A percentile compares a stretch with the other conserved stretches of the same genome.
phyloP scores from a whole-genome alignment of 1,284 basidiomycete genomes.

The Pseudozyma thailandica region DNA sequence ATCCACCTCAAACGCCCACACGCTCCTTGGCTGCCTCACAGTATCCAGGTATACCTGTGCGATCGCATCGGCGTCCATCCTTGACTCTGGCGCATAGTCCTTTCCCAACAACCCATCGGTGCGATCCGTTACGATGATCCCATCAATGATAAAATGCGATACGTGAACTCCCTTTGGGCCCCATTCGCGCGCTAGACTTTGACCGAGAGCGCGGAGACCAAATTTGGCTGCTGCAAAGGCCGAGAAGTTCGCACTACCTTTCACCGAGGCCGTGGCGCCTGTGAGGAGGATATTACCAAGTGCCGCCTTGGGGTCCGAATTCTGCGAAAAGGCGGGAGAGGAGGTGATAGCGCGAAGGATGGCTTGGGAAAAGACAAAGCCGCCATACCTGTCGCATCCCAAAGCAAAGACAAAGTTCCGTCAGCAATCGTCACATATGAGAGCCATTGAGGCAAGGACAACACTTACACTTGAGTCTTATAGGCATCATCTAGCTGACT shows the following conservation, averaged over 20 bases:
- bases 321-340: constrained; percentile 9
- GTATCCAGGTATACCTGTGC: constrained; percentile 53
- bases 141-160: constrained; percentile 52
- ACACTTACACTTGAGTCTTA: constrained; percentile 42
- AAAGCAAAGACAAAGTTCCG: not conserved
- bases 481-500: constrained; percentile 42
- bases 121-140: constrained; percentile 42
- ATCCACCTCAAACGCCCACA: constrained; percentile 47
- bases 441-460: not conserved
- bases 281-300: constrained; percentile 40
- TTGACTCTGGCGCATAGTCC: constrained; percentile 28
- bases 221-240: constrained; percentile 49
- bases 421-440: not conserved
- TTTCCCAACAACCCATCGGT: constrained; percentile 27
- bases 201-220: constrained; percentile 42
- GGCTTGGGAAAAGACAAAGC: constrained; percentile 41
- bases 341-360: constrained; percentile 43
- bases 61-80: constrained; percentile 51
- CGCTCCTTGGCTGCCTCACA: constrained; percentile 37
- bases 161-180: constrained; percentile 51
- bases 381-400: constrained; percentile 15
- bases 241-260: constrained; percentile 43
- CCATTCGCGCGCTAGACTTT: constrained; percentile 47
- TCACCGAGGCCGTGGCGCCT: constrained; percentile 50
- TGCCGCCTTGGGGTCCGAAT: constrained; percentile 6